Conservation (phyloP, 768 basidiomycete genomes). For the Tephrocybe sp. region DNA sequence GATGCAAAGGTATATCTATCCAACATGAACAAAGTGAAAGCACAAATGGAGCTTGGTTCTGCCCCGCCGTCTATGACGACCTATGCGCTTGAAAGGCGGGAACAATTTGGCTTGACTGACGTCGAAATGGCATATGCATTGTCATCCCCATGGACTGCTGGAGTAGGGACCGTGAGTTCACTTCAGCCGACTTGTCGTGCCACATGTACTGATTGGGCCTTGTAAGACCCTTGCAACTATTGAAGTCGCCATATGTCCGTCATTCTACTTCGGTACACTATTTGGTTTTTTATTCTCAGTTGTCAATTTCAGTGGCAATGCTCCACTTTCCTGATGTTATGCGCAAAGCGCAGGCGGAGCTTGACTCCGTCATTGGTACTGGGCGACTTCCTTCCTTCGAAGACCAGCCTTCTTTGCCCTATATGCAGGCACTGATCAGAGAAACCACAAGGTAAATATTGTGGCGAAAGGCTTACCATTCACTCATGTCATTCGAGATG, state of each 20-base stretch:
- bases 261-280: not conserved
- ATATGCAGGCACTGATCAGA: slow-evolving; percentile 5
- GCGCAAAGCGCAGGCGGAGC: slow-evolving; percentile 37
- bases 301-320: slow-evolving; percentile 37
- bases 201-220: no score
- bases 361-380: slow-evolving; percentile 34
- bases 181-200: not conserved
- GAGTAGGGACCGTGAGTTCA: slow-evolving; percentile 38
- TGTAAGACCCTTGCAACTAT: slow-evolving; percentile 1
- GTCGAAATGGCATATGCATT: slow-evolving; percentile 43
- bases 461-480: no score
- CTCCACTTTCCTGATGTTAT: slow-evolving; percentile 35
- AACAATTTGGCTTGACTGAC: slow-evolving; percentile 35
- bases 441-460: slow-evolving; percentile 2
- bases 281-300: not conserved
- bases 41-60: slow-evolving; percentile 37
- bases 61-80: slow-evolving; percentile 37
- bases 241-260: slow-evolving; percentile 2
- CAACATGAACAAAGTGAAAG: slow-evolving; percentile 38
- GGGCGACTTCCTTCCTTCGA: slow-evolving; percentile 38
- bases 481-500: slow-evolving; percentile 1
- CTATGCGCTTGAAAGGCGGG: slow-evolving; percentile 33
- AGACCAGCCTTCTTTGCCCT: slow-evolving; percentile 18
- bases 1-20: slow-evolving; percentile 30
- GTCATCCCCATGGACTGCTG: slow-evolving; percentile 43